Conservation (phyloP, 345 rosid genomes). For the Triadica sebifera region DNA sequence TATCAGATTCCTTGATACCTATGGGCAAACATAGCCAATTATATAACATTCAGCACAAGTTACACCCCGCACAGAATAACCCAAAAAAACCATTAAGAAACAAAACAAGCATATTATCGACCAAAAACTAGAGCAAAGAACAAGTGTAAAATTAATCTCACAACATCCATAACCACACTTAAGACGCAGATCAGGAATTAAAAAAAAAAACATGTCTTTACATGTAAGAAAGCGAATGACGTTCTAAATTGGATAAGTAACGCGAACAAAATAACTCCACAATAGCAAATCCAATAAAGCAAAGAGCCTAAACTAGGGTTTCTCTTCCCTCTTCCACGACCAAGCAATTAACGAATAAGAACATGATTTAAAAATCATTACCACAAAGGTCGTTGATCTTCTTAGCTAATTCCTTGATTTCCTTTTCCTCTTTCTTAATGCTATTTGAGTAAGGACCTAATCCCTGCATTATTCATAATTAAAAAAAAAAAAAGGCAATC, state of each 20-base stretch:
- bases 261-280: neutral
- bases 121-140: neutral
- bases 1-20: conserved; percentile 98
- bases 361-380: conserved; percentile 17
- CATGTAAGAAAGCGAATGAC: neutral
- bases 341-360: no score
- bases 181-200: neutral
- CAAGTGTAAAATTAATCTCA: neutral
- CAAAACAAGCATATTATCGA: neutral
- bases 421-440: conserved; percentile 89
- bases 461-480: conserved; percentile 46
- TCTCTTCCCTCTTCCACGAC: neutral
- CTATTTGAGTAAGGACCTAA: conserved; percentile 85
- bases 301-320: neutral
- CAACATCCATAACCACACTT: neutral
- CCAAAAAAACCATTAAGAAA: neutral
- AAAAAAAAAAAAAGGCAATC: neutral
- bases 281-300: neutral
- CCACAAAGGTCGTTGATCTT: conserved; percentile 86
- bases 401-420: conserved; percentile 87
- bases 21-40: neutral
- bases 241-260: neutral
- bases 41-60: neutral
- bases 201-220: neutral
- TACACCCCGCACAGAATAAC: neutral